Base-by-base conservation (phyloP, 768 basidiomycete genomes). In the Tulasnella sp. region DNA sequence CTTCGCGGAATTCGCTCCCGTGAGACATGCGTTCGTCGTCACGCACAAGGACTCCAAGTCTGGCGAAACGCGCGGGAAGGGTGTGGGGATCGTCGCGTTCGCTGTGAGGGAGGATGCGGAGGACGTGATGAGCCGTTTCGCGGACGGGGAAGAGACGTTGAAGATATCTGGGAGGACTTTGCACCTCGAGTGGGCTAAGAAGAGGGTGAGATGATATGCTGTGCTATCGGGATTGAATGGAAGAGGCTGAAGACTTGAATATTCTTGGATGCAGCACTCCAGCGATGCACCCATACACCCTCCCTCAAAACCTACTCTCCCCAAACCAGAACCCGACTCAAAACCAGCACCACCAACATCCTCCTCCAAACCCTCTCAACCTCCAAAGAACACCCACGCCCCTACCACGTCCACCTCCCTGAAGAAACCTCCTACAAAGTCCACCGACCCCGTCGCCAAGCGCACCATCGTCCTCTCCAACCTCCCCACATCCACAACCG, bases 21-120 rank as follows among this genome's bases (percentile, higher is more conserved):
- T 99, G 17, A 87, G 94, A 41, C 89, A 90, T 22, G 95, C 95
- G 0, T 98, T 99, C 77, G 89, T 99, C 7, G 97, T 98, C 22
- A 87, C 88, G 14, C 90, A 95, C 70, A 88, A 86, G 8, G 89
- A 85, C 39, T 86, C 87, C 0, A 87, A 88, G 19, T 81, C 86
- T 22, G 35, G 67, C 17, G 39, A 47, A 72, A 42, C 14, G 65
- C 71, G 9, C 5, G 95, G 94, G 0, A 97, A 98, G 79, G 96
- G 96, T 75, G 95, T 98, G 26, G 97, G 97, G 74, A 98, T 97
- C 78, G 93, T 98, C 74, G 90, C 93, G 0, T 98, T 96, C 80
- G 88, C 94, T 0, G 83, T 94, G 71, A 87, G 85, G 71, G 92
- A 97, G 77, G 97, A 98, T 80, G 96, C 95, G 7, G 86, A 92